Percentiles rank a stretch among this genome's conserved stretches.
Conservation (phyloP, 2,329 filamentous ascomycete genomes). For the Epichloe uncinata region DNA sequence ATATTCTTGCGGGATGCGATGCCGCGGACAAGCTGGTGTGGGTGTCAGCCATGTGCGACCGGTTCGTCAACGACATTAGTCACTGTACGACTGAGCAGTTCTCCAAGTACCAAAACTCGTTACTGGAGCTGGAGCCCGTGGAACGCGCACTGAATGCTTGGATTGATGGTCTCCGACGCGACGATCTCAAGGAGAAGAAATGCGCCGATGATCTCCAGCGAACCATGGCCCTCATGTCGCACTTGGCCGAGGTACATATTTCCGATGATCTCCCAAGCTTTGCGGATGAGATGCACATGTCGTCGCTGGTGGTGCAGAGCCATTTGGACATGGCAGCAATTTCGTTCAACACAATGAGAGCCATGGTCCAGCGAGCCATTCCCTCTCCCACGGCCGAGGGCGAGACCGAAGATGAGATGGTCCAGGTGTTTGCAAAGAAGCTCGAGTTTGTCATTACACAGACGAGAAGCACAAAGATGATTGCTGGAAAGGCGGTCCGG, state of each 20-base stretch:
- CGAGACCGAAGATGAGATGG: constrained; percentile 47
- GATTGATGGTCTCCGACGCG: constrained; percentile 71
- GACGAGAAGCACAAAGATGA: constrained; percentile 71
- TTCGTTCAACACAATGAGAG: constrained; percentile 48
- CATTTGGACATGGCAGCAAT: constrained; percentile 67
- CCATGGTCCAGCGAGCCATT: constrained; percentile 54
- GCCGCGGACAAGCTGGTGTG: constrained; percentile 75
- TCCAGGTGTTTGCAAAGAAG: constrained; percentile 54
- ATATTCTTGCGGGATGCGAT: constrained; percentile 67
- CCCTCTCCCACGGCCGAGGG: constrained; percentile 19
- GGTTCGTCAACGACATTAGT: constrained; percentile 69
- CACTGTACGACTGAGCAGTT: constrained; percentile 71
- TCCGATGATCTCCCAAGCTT: constrained; percentile 55
- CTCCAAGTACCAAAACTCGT: constrained; percentile 59
- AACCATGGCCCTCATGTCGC: constrained; percentile 75
- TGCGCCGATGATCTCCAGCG: constrained; percentile 71
- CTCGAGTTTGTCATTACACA: constrained; percentile 60
- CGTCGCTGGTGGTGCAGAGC: constrained; percentile 60
- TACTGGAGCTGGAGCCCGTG: constrained; percentile 82
- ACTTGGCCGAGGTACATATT: constrained; percentile 72
- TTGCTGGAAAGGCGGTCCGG: constrained; percentile 64
- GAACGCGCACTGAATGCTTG: constrained; percentile 80
- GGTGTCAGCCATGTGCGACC: constrained; percentile 70
- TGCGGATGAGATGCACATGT: constrained; percentile 70
- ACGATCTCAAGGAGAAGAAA: constrained; percentile 75